Evolutionary conservation across 164 flowering plant genomes (phyloP).

Genomic region (Dillenia turbinata): DNA sequence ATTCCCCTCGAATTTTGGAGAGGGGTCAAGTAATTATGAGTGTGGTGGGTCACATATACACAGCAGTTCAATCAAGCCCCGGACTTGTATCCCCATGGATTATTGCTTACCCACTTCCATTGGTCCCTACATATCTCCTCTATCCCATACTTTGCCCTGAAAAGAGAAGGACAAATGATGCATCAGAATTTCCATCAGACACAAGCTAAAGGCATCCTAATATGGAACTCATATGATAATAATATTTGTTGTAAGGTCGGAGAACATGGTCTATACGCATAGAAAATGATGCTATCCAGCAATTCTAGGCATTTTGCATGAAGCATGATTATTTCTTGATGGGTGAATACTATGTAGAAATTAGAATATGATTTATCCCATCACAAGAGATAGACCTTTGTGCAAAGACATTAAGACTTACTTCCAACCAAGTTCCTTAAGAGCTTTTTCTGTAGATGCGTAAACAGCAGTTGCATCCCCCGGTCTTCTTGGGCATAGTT

Average conservation of each 20-base stretch:
- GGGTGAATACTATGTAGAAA: too few relatives aligned
- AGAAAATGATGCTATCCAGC: too few relatives aligned
- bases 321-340: too few relatives aligned
- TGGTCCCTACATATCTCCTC: slow-evolving; percentile 84
- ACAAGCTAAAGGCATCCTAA: background rate
- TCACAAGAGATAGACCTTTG: too few relatives aligned
- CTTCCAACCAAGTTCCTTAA: slow-evolving; percentile 90
- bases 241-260: background rate
- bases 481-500: slow-evolving; percentile 70
- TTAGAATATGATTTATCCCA: too few relatives aligned
- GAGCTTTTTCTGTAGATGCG: slow-evolving; percentile 86
- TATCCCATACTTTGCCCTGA: slow-evolving; percentile 70
- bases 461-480: slow-evolving; percentile 96
- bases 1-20: too few relatives aligned
- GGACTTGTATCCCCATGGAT: slow-evolving; percentile 61
- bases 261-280: too few relatives aligned
- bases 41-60: too few relatives aligned
- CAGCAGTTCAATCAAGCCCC: slow-evolving; percentile 24
- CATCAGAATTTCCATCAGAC: background rate
- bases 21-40: too few relatives aligned
- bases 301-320: too few relatives aligned
- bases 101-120: slow-evolving; percentile 75
- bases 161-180: background rate
- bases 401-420: slow-evolving; percentile 24
- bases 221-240: background rate